Base-by-base conservation (phyloP, 73 alveolate species). In the Stentor roeselii region DNA sequence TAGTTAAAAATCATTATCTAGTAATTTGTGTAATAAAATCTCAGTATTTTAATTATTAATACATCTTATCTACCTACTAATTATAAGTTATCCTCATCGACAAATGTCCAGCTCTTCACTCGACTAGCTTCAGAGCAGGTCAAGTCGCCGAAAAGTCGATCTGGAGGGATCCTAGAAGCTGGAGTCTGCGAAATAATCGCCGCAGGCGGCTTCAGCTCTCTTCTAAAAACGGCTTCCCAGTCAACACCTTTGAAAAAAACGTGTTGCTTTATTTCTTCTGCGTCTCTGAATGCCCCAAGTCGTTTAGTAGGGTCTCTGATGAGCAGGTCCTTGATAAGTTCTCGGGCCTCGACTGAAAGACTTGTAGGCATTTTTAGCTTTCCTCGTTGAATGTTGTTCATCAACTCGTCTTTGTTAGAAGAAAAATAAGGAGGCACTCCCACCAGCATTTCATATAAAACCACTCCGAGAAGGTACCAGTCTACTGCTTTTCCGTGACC, bases 401-500 rank as follows among this genome's bases (percentile, higher is more conserved):
- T 94, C 59, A 96, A 89, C 59, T 92, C 90, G 78, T 96, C 99
- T 60, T 85, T 93, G 89, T 92, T 92, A 59, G 89, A 86, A 3
- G 95, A 83, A 82, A 92, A 92, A 78, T 88, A 94, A 21, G 98
- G 97, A 6, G 98, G 93, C 39, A 83, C 75, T 0, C 98, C 98
- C 6, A 94, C 96, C 3, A 94, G 83, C 94, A 94, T 92, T 85
- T 94, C 98, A 88, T 94, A 94, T 76, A 92, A 92, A 36, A 94
- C 84, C 15, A 94, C 97, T 3, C 98, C 98, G 27, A 94, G 85
- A 42, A 93, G 86, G 82, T 94, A 94, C 98, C 98, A 94, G 88
- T 94, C 98, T 39, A 93, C 98, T 36, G 95, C 92, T 87, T 93
- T 94, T 37, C 96, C 96, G 90, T 94, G 98, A 0, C 98, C 98